Base-by-base conservation (phyloP, 106 monocot genomes). In the Dendrobium nobile region DNA sequence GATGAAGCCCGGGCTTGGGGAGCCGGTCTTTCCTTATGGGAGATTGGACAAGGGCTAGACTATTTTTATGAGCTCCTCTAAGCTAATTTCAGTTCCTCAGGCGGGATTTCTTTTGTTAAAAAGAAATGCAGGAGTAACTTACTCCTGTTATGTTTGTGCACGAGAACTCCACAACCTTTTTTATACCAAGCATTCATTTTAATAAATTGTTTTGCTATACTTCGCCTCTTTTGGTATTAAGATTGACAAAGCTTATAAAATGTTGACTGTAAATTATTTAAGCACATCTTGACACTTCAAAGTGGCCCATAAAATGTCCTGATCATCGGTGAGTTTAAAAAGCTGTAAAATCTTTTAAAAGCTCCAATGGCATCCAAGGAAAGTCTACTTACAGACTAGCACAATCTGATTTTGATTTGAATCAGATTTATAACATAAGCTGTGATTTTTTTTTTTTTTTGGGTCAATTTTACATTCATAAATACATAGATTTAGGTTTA, bases 41-140 rank as follows among this genome's bases (percentile, higher is more conserved):
- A 94, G 80, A 89, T 94, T 41, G 94, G 97, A 28, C 94, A 97
- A 85, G 94, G 97, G 67, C 78, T 97, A 64, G 89, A 92, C 79
- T 97, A 97, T 67, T 94, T 94, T 55, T 97, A 94, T 81, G 97
- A 97, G 88, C 90, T 97, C 77, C 85, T 96, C 22, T 96, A 79
- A 58, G 37, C 33, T 28, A 37, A 33, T 10, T 33, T 37, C 70
- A 72, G 37, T 4, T 72, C 22, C 2, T 64, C 1, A 24, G 64
- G 64, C 22, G 64, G 0, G 64, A 64, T 64, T 20, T 64, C 22
- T 9, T 48, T 24, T 64, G n/a, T 22, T 64, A 64, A 58, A 58
- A 18, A 64, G 64, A 48, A 48, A 48, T 48, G 13, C 48, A 10
- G 11, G 9, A 2, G 48, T 24, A 20, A 24, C 64, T 24, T 64